Percentiles rank a stretch among this genome's conserved stretches.
phyloP scores from a whole-genome alignment of 345 rosid genomes.

The Eucalyptus camaldulensis region DNA sequence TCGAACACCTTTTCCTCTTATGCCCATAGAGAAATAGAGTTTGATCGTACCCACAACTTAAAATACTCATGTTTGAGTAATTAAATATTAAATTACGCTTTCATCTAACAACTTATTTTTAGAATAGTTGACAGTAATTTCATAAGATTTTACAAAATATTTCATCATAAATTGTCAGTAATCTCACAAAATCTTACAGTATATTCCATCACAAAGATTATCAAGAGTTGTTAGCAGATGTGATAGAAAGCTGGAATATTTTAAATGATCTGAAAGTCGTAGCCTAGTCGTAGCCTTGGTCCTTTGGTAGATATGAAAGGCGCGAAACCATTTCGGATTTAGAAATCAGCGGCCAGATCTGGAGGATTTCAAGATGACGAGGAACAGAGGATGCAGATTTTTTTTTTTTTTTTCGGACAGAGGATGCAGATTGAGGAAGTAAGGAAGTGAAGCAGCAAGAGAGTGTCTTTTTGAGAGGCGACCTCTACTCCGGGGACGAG shows the following conservation, averaged over 20 bases:
- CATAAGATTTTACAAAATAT: no score
- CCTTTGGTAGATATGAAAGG: neutral
- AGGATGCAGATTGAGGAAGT: no score
- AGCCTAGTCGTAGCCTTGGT: rapidly evolving
- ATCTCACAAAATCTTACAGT: rapidly evolving
- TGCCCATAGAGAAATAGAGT: neutral
- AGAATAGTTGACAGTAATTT: rapidly evolving
- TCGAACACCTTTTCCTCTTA: neutral
- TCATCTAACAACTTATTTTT: rapidly evolving
- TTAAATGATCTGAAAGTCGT: no score
- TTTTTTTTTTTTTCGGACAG: no score
- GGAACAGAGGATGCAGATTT: no score
- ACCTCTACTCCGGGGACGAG: no score
- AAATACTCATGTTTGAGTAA: no score
- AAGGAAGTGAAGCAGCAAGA: no score
- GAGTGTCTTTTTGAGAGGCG: no score
- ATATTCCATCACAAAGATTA: neutral
- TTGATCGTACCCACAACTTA: neutral
- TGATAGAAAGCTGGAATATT: rapidly evolving
- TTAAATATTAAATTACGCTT: rapidly evolving
- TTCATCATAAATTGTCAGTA: rapidly evolving
- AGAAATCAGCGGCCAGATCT: neutral
- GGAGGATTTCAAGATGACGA: neutral
- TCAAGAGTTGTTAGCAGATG: neutral
- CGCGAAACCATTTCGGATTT: neutral